Base-by-base conservation (phyloP, 2,329 filamentous ascomycete species). In the Xylariaceae sp. region DNA sequence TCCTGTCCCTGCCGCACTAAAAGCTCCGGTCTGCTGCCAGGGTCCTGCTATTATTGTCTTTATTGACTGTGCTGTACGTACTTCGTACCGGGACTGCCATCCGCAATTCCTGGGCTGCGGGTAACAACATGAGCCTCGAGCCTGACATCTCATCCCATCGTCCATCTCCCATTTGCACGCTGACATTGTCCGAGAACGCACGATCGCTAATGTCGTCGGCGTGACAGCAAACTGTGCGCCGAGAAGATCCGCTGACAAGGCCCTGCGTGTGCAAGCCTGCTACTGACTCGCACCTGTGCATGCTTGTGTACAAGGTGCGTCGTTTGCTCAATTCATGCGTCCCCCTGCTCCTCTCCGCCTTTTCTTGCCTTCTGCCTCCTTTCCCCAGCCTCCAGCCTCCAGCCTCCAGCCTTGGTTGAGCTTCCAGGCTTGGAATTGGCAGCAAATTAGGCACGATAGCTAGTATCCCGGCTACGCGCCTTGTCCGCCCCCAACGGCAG, bases 261-360 rank as follows among this genome's bases (percentile, higher is more conserved):
- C n/a, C n/a, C 10, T 30, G 29, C 29, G 29, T 10, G 6, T 30
- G 32, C 13, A 34, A 15, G 9, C 10, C 13, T 12, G 32, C 10
- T 10, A 12, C 4, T 34, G n/a, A n/a, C n/a, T 29, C 40, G 32
- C 39, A 12, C 41, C 37, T 26, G 30, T 47, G 32, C 22, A 36
- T 34, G 39, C 40, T 40, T 15, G 19, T 44, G 34, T 51, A 36
- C 40, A 45, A 54, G 55, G 55, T 49, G 39, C 22, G 48, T 26
- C 26, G 5, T 55, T 43, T 42, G 22, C 40, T 32, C 43, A 4
- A 13, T 47, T 10, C 34, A 15, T 46, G 45, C 54, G 50, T 37
- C 46, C 45, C 45, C 45, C n/a, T n/a, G n/a, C n/a, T n/a, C n/a
- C n/a, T n/a, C 39, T 10, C 30, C 49, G 55, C 36, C 47, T 56